phyloP scores from a whole-genome alignment of 768 basidiomycete genomes.

The Auricularia sp. region DNA sequence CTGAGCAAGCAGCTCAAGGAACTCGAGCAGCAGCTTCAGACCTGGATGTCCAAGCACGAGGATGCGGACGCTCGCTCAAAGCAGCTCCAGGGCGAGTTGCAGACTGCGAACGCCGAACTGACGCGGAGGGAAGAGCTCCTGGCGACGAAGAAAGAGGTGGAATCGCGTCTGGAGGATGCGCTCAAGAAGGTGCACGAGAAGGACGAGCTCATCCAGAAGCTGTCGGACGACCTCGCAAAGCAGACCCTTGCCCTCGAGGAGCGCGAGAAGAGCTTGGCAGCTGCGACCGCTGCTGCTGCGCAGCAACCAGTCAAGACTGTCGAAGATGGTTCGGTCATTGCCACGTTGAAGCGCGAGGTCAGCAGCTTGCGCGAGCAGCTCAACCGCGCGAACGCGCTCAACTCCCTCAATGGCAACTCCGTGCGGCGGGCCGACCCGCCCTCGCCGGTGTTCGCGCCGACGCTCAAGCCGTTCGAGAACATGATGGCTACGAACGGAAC shows the following conservation, averaged over 20 bases:
- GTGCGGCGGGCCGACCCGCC: constrained; percentile 51
- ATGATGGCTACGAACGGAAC: constrained; percentile 19
- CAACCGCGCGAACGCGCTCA: constrained; percentile 89
- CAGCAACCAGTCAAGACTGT: constrained; percentile 49
- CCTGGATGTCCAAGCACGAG: constrained; percentile 81
- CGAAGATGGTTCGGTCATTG: constrained; percentile 81
- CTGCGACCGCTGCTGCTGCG: constrained; percentile 34
- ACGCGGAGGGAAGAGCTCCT: constrained; percentile 66
- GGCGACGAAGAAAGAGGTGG: constrained; percentile 64
- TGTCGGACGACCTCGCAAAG: constrained; percentile 66
- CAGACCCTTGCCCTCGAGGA: constrained; percentile 70
- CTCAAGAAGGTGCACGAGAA: constrained; percentile 65
- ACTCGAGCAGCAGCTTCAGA: constrained; percentile 76
- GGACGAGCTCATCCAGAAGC: constrained; percentile 70
- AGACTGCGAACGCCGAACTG: constrained; percentile 60
- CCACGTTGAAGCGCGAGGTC: constrained; percentile 86
- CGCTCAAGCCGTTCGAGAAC: constrained; percentile 47
- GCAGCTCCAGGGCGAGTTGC: constrained; percentile 60
- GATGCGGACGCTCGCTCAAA: constrained; percentile 70
- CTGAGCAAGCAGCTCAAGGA: constrained; percentile 64
- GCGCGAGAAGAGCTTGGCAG: constrained; percentile 48
- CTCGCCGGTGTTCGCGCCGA: constrained; percentile 81
- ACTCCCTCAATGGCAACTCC: constrained; percentile 66
- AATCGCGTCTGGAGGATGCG: constrained; percentile 72
- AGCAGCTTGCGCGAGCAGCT: constrained; percentile 89